phyloP scores from a whole-genome alignment of 176 grass and related monocot species.

The Panicum miliaceum region DNA sequence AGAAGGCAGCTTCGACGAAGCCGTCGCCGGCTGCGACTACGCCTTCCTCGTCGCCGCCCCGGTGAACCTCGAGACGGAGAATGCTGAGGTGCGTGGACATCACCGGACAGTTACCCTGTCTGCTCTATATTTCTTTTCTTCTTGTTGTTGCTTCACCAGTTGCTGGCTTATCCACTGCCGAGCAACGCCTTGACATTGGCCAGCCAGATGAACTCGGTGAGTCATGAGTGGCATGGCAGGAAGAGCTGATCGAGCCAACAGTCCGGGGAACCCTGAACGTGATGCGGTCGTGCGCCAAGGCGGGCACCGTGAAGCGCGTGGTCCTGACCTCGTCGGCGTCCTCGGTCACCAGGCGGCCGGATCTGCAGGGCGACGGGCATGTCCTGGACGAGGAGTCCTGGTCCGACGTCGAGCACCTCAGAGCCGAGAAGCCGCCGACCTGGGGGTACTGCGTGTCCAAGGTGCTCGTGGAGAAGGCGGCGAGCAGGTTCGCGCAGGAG shows the following conservation, averaged over 20 bases:
- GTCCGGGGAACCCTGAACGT: conserved; percentile 54
- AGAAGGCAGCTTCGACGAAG: conserved; percentile 75
- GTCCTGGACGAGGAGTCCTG: conserved; percentile 65
- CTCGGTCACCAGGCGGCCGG: not conserved
- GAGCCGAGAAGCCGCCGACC: conserved; percentile 25
- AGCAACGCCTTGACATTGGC: too few species aligned
- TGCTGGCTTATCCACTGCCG: too few species aligned
- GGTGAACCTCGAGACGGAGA: conserved; percentile 45
- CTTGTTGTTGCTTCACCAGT: too few species aligned
- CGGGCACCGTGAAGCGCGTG: conserved; percentile 52
- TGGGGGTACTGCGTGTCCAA: conserved; percentile 53
- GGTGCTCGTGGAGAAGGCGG: conserved; percentile 64
- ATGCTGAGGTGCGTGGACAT: conserved; percentile 46
- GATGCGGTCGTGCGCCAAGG: conserved; percentile 55
- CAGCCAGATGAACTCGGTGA: too few species aligned
- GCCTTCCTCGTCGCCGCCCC: conserved; percentile 76
- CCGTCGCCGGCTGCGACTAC: conserved; percentile 51
- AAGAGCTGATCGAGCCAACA: conserved; percentile 54
- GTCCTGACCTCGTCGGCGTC: conserved; percentile 60
- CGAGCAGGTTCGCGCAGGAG: conserved; percentile 48
- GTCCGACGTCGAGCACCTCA: conserved; percentile 58
- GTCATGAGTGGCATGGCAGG: conserved; percentile 38
- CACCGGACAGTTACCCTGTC: not conserved
- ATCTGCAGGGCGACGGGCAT: not conserved
- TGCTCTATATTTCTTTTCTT: too few species aligned